phyloP scores from a whole-genome alignment of 352 stramenopile genomes.

The Phytophthora cactorum region DNA sequence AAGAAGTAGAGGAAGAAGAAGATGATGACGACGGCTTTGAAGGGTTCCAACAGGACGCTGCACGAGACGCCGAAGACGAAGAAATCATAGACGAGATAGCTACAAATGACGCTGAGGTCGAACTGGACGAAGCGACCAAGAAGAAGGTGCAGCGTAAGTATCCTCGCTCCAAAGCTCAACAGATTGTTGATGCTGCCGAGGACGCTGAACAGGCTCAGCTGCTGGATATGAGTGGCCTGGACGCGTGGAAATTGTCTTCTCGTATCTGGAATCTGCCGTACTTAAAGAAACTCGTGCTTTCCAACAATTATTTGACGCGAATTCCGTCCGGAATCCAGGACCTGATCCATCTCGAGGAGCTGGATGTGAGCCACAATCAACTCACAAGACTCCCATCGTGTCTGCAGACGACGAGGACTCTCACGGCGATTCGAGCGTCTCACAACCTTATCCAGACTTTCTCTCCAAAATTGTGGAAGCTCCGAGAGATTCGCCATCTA shows the following conservation, averaged over 20 bases:
- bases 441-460: slow-evolving; percentile 68
- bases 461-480: slow-evolving; percentile 74
- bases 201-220: slow-evolving; percentile 32
- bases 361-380: slow-evolving; percentile 68
- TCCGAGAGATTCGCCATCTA: slow-evolving; percentile 48
- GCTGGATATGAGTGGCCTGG: slow-evolving; percentile 60
- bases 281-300: slow-evolving; percentile 50
- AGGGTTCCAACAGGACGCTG: no score
- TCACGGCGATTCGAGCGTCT: slow-evolving; percentile 52
- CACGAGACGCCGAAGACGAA: slow-evolving; percentile 9
- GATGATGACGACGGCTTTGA: no score
- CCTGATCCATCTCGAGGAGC: slow-evolving; percentile 52
- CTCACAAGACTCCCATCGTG: slow-evolving; percentile 67
- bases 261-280: slow-evolving; percentile 76
- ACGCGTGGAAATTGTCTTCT: slow-evolving; percentile 62
- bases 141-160: slow-evolving; percentile 42
- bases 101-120: slow-evolving; percentile 18
- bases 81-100: slow-evolving; percentile 29
- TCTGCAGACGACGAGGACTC: slow-evolving; percentile 63
- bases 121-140: slow-evolving; percentile 34
- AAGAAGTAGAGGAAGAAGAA: no score
- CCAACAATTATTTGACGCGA: slow-evolving; percentile 56
- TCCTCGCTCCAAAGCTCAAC: slow-evolving; percentile 64
- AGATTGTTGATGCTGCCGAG: slow-evolving; percentile 60
- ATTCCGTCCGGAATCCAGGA: slow-evolving; percentile 82